Conservation (phyloP, 129 eudicot genomes). For the Centaurea solstitialis region DNA sequence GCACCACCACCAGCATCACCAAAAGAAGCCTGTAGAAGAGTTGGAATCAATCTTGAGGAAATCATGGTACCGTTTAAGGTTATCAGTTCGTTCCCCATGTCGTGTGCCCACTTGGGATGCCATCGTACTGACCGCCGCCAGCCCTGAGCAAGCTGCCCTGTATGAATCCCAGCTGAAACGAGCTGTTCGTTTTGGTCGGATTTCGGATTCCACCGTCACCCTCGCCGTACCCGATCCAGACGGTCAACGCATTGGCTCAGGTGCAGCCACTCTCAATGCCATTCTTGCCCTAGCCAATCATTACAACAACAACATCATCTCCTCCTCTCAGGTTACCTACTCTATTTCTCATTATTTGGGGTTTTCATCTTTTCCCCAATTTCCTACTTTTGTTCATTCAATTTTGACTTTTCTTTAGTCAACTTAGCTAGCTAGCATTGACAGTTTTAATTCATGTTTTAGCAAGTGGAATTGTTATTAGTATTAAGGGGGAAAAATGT, state of each 20-base stretch:
- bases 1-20: not conserved
- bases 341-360: too few species aligned
- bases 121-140: conserved; percentile 82
- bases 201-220: conserved; percentile 69
- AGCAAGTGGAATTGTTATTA: too few species aligned
- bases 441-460: too few species aligned
- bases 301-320: conserved; percentile 32
- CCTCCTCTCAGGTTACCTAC: conserved; percentile 30
- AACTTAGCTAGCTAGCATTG: too few species aligned
- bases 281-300: conserved; percentile 55
- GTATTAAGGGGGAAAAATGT: too few species aligned
- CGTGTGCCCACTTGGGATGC: conserved; percentile 98
- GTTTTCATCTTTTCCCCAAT: too few species aligned
- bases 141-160: conserved; percentile 92
- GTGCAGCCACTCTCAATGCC: conserved; percentile 89
- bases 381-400: not conserved
- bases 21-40: conserved; percentile 46
- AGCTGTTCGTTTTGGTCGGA: conserved; percentile 81
- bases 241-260: conserved; percentile 93
- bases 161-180: conserved; percentile 83
- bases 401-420: too few species aligned
- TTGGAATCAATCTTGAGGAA: conserved; percentile 49
- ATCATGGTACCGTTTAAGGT: conserved; percentile 81
- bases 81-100: conserved; percentile 74
- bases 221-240: conserved; percentile 92